A percentile compares a stretch with the other conserved stretches of the same genome.
phyloP scores from a whole-genome alignment of 352 stramenopile species.

The Globisporangium cylindrosporum region DNA sequence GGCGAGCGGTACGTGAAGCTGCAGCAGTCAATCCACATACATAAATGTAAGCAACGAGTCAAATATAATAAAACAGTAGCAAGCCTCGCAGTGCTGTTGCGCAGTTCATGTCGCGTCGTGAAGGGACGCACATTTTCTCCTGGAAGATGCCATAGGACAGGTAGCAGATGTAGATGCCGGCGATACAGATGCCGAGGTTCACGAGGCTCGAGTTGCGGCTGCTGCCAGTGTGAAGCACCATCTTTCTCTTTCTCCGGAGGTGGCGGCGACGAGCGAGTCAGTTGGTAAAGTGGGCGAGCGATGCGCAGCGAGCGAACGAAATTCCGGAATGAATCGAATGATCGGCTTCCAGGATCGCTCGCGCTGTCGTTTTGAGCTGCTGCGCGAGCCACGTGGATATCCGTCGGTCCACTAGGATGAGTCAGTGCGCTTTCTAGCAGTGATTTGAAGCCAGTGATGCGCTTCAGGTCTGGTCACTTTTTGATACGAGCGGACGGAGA shows the following conservation, averaged over 20 bases:
- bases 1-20: conserved; percentile 87
- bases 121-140: conserved; percentile 86
- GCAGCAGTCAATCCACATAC: neutral
- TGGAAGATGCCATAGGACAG: conserved; percentile 92
- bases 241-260: conserved; percentile 15
- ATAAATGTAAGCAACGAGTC: neutral
- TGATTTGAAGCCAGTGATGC: neutral
- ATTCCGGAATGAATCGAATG: neutral
- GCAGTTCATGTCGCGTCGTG: neutral
- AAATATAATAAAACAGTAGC: neutral
- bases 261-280: neutral
- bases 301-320: conserved; percentile 7
- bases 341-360: neutral
- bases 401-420: neutral
- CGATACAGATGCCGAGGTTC: conserved; percentile 85
- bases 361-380: neutral
- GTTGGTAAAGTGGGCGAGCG: neutral
- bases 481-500: neutral
- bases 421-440: neutral
- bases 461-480: neutral
- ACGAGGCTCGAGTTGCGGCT: conserved; percentile 58
- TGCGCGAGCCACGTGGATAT: neutral
- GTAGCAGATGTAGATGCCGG: conserved; percentile 92
- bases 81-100: neutral
- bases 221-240: conserved; percentile 41